Conservation (phyloP, 2,329 filamentous ascomycete species). For the Penicillium sp. region DNA sequence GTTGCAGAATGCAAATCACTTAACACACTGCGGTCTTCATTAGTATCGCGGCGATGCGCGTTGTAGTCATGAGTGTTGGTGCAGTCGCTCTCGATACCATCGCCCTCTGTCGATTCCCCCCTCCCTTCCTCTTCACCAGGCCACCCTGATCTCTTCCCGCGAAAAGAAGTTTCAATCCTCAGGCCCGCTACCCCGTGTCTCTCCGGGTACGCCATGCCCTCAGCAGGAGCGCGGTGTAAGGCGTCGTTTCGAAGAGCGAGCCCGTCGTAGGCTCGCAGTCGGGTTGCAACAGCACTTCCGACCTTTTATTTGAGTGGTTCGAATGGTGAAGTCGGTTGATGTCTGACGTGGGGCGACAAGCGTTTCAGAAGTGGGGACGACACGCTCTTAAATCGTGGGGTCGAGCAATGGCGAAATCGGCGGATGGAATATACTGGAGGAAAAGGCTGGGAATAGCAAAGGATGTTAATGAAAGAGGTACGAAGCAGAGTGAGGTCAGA, state of each 20-base stretch:
- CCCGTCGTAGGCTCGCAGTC: constrained; percentile 20
- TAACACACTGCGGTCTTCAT: constrained; percentile 45
- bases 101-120: constrained; percentile 31
- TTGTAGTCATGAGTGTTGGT: constrained; percentile 39
- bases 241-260: constrained; percentile 18
- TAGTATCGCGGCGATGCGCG: constrained; percentile 40
- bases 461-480: constrained; percentile 6
- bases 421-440: neutral
- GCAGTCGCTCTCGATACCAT: constrained; percentile 44
- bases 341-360: constrained; percentile 28
- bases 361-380: constrained; percentile 21
- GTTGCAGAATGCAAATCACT: constrained; percentile 47
- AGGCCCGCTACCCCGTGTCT: constrained; percentile 39
- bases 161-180: constrained; percentile 46
- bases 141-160: constrained; percentile 32
- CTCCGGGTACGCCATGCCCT: constrained; percentile 46
- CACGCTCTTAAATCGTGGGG: constrained; percentile 6
- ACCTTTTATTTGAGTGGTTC: constrained; percentile 6
- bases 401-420: neutral
- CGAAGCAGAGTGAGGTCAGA: constrained; percentile 21
- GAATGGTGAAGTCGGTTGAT: constrained; percentile 1
- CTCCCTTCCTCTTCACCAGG: constrained; percentile 25
- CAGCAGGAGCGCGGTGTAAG: constrained; percentile 25
- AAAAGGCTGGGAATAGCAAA: constrained; percentile 1
- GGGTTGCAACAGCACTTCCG: constrained; percentile 27